phyloP scores from a whole-genome alignment of 495 filamentous ascomycete genomes.

The Patellaria atrata region DNA sequence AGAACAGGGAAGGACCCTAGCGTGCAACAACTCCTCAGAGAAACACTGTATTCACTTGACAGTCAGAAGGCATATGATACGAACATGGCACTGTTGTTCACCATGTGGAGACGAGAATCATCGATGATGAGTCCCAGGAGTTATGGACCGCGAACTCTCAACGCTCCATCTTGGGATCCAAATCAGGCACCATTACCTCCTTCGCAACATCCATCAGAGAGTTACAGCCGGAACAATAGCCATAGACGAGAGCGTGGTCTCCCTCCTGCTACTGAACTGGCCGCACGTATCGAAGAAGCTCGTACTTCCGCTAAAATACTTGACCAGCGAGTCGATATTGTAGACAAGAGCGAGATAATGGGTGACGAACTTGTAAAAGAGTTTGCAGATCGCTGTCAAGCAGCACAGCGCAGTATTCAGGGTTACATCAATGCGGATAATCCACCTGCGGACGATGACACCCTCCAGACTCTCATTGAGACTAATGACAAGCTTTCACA shows the following conservation, averaged over 20 bases:
- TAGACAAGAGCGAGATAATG: conserved; percentile 59
- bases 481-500: conserved; percentile 79
- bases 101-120: conserved; percentile 89
- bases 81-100: conserved; percentile 46
- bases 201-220: neutral
- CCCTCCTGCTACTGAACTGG: conserved; percentile 66
- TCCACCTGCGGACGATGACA: conserved; percentile 79
- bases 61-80: conserved; percentile 54
- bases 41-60: conserved; percentile 70
- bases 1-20: conserved; percentile 54
- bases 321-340: conserved; percentile 73
- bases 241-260: conserved; percentile 35
- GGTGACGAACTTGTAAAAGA: conserved; percentile 79
- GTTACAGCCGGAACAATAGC: conserved; percentile 17
- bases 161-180: conserved; percentile 19
- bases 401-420: conserved; percentile 64
- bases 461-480: conserved; percentile 82
- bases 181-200: conserved; percentile 1
- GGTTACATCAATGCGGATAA: conserved; percentile 65
- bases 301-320: conserved; percentile 80
- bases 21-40: conserved; percentile 70
- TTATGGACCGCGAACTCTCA: conserved; percentile 12
- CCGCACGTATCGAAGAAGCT: conserved; percentile 75
- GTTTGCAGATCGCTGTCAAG: conserved; percentile 75
- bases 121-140: conserved; percentile 16